These are phyloP conservation scores for Saccharomyces hybrid DNA, from an alignment of 1,139 yeast species.

Conservation along the genomic window DNA sequence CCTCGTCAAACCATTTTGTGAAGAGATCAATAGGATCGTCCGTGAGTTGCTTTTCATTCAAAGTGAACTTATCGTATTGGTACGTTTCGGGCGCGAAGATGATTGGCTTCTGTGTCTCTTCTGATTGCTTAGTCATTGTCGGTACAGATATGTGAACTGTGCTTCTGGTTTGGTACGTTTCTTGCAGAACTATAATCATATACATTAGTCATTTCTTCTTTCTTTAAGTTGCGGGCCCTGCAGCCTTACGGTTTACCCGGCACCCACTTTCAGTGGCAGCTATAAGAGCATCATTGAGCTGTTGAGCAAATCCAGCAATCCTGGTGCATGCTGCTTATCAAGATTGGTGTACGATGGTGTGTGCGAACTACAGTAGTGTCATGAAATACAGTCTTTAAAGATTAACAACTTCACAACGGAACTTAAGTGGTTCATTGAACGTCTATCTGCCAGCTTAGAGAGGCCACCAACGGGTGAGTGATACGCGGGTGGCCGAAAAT, in stretches of 20 bases:
- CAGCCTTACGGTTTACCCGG: background rate
- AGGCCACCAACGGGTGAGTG: constrained; percentile 1
- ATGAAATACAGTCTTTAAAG: constrained; percentile 1
- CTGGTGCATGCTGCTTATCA: background rate
- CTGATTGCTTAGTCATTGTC: constrained; percentile 17
- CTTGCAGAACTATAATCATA: background rate
- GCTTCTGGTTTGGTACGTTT: background rate
- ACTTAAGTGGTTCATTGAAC: constrained; percentile 3
- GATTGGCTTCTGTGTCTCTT: constrained; percentile 26
- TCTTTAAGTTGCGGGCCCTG: background rate
- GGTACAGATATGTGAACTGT: background rate
- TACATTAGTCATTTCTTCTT: background rate
- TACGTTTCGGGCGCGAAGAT: constrained; percentile 77
- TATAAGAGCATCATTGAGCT: background rate
- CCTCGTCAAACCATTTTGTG: constrained; percentile 78
- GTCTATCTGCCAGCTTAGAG: constrained; percentile 6
- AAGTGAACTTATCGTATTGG: constrained; percentile 67
- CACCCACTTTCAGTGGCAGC: background rate
- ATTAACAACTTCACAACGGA: constrained; percentile 2
- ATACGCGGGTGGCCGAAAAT: constrained; percentile 9
- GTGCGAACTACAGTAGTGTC: constrained; percentile 6
- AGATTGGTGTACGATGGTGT: background rate
- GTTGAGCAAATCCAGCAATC: background rate
- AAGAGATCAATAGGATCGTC: constrained; percentile 69
- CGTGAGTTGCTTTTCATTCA: constrained; percentile 48